Base-by-base conservation (phyloP, 345 rosid species). In the Rhodamnia argentea region DNA sequence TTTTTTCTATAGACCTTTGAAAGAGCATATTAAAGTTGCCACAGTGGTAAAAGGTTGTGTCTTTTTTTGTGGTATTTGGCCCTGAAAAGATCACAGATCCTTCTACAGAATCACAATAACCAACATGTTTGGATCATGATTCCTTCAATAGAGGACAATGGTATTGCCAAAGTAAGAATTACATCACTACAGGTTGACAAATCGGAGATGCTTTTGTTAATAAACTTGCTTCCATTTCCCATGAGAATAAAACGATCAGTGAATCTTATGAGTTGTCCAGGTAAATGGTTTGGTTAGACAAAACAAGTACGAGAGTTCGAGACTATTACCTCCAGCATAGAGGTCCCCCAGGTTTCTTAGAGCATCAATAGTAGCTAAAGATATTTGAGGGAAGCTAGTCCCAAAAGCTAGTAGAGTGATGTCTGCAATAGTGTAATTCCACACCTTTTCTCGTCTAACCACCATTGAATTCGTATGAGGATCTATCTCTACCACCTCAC, bases 371-470 rank as follows among this genome's bases (percentile, higher is more conserved):
- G 98, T 95, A 85, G 99, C 98, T 87, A 97, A 90, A 27, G 98
- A 97, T 59, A 96, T 96, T 88, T 96, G 99, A 84, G 99, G 98
- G 84, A 97, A 97, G 90, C 99, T 97, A 82, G 99, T 97, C 44
- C 99, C 99, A 84, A 97, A 97, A 2, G 98, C 99, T 90, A 95
- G 86, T 90, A 97, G 89, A 81, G 96, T 88, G 83, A 97, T 95
- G 87, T 96, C 99, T 29, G 98, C 98, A 87, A 96, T 93, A 20
- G 98, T 84, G 83, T 93, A 97, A 88, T 97, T 97, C 99, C 99
- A 97, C 52, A 96, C 96, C 89, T 96, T 95, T 88, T 92, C 93
- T 87, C 90, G 89, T 84, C 92, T 92, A 81, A 93, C 87, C 54
- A 90, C 88, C 89, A 90, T 87, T 82, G 87, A 70, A 53, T 90